phyloP scores from a whole-genome alignment of 768 basidiomycete genomes.

The Leccinum aurantiacum region DNA sequence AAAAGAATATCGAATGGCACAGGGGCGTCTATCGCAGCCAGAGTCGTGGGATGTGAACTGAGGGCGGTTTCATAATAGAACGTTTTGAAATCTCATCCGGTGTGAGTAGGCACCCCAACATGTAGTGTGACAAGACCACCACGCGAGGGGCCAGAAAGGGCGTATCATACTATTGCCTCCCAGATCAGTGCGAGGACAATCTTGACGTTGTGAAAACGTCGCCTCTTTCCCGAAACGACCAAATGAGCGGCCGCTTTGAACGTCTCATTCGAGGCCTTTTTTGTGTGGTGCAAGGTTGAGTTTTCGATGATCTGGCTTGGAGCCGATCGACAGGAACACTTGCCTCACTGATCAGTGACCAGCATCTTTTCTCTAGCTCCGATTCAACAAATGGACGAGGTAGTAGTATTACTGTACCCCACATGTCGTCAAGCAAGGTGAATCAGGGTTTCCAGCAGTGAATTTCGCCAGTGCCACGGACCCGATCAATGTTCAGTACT shows the following conservation, averaged over 20 bases:
- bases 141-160: constrained; percentile 67
- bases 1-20: constrained; percentile 56
- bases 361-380: no score
- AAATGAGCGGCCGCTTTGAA: constrained; percentile 80
- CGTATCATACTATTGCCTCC: constrained; percentile 52
- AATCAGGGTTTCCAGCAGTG: no score
- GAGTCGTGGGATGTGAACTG: constrained; percentile 52
- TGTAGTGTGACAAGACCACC: constrained; percentile 63
- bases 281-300: constrained; percentile 2
- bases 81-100: constrained; percentile 67
- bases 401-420: no score
- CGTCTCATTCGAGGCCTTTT: constrained; percentile 76
- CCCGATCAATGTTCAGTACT: no score
- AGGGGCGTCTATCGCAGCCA: constrained; percentile 55
- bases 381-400: no score
- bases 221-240: constrained; percentile 69
- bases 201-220: constrained; percentile 55
- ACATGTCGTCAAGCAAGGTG: no score
- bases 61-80: constrained; percentile 79
- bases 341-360: constrained; percentile 53
- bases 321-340: constrained; percentile 10
- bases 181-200: constrained; percentile 68
- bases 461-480: no score
- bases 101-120: constrained; percentile 60
- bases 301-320: background rate